These are phyloP conservation scores for Excoecaria cochinchinensis DNA, from an alignment of 345 rosid species.

Conservation along the genomic window DNA sequence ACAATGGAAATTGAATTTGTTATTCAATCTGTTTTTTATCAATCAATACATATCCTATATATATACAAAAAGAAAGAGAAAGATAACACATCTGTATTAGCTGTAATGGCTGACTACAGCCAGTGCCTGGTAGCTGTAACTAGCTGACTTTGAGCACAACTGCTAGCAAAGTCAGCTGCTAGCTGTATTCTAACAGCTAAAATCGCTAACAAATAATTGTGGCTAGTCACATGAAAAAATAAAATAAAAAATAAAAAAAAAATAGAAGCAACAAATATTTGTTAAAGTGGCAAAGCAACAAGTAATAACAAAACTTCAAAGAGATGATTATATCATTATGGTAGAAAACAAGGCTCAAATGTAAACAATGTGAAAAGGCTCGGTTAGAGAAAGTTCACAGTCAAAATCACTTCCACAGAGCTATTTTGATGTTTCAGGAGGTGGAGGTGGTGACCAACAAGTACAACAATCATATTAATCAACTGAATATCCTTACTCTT, in stretches of 20 bases:
- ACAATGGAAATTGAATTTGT: no score
- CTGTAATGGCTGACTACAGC: no score
- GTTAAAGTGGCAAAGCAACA: neutral
- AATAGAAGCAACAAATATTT: neutral
- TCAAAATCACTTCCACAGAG: constrained; percentile 1
- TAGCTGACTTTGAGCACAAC: no score
- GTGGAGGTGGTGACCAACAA: neutral
- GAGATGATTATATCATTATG: neutral
- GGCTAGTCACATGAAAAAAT: neutral
- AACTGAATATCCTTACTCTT: constrained; percentile 61
- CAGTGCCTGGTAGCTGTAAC: no score
- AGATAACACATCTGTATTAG: no score
- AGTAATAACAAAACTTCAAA: neutral
- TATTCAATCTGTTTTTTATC: no score
- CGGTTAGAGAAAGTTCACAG: neutral
- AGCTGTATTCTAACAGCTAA: no score
- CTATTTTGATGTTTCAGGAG: neutral
- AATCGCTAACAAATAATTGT: neutral
- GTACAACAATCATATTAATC: neutral
- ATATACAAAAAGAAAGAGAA: no score
- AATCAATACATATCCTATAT: no score
- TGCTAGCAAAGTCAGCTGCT: no score
- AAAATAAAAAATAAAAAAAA: no score
- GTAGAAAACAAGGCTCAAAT: neutral
- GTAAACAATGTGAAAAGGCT: constrained; percentile 9